Conservation (phyloP, 129 eudicot species). For the Helianthus tuberosus region DNA sequence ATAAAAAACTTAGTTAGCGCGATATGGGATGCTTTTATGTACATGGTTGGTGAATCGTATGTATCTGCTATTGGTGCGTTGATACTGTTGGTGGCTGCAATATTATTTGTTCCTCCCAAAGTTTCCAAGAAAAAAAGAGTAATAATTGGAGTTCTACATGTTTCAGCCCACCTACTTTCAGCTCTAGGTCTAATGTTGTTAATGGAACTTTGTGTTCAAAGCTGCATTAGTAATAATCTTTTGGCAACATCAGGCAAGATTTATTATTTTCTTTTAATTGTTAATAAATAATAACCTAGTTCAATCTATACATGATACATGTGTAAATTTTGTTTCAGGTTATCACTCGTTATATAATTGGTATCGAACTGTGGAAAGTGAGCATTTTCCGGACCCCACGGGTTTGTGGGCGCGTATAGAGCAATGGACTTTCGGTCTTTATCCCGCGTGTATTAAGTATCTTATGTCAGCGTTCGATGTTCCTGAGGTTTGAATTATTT, state of each 20-base stretch:
- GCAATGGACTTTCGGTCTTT: slow-evolving; percentile 95
- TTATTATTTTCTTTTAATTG: background rate
- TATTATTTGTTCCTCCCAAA: slow-evolving; percentile 78
- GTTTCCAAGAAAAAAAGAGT: slow-evolving; percentile 68
- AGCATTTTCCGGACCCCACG: slow-evolving; percentile 95
- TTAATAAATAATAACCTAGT: background rate
- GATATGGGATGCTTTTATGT: slow-evolving; percentile 69
- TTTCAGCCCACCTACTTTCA: slow-evolving; percentile 79
- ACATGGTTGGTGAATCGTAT: slow-evolving; percentile 77
- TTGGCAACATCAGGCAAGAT: slow-evolving; percentile 79
- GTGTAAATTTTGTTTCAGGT: slow-evolving; percentile 45
- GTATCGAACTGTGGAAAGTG: slow-evolving; percentile 82
- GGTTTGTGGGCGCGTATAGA: slow-evolving; percentile 91
- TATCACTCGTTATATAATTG: slow-evolving; percentile 92
- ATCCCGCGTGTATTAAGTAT: slow-evolving; percentile 97
- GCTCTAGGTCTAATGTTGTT: slow-evolving; percentile 92
- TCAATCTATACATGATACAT: background rate
- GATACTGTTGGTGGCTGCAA: slow-evolving; percentile 55
- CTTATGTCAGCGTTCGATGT: slow-evolving; percentile 95
- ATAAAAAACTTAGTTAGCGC: slow-evolving; percentile 68
- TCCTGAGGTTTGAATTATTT: slow-evolving; percentile 71
- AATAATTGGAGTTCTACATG: slow-evolving; percentile 75
- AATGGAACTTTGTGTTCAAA: slow-evolving; percentile 86
- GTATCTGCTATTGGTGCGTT: slow-evolving; percentile 73
- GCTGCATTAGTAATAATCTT: slow-evolving; percentile 76